Evolutionary conservation across 495 filamentous ascomycete species (phyloP), one percentile per base, ranked within the genome.

Genomic region (Penicillium roqueforti): DNA sequence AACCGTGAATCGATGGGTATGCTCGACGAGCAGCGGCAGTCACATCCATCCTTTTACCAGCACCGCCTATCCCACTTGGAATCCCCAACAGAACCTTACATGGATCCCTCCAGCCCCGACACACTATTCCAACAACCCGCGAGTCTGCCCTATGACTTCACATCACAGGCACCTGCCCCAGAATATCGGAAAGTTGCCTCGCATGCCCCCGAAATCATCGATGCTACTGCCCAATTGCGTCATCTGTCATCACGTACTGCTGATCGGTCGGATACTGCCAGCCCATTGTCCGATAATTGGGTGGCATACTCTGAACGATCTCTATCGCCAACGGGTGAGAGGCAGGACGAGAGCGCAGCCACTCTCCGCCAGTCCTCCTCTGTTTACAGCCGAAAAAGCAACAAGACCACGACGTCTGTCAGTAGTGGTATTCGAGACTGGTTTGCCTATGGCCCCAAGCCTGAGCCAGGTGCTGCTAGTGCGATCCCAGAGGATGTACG

Each of bases 281-380:
- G 68, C 60, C 73, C 75, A 45, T 60, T 68, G 9, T 82, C 84
- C 37, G 69, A 77, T 4, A 83, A 86, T 54, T 83, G 79, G 74
- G 80, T 87, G 62, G 78, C 77, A 9, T 83, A 86, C 58, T 72
- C 81, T 0, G 87, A 67, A 63, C 81, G 57, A 56, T 79, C 68
- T 51, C 75, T 73, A 60, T 78, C 74, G 7, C 80, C 78, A 31
- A 43, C 53, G 13, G 58, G 59, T 3, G 67, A 68, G 3, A 32
- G 16, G 3, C 58, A 62, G 6, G 58, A 60, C 16, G 50, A 77
- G 20, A 71, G 74, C 28, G 67, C 18, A 1, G 51, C 65, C 25
- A 67, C 55, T 45, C 60, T 68, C 57, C 77, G 69, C 53, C 77
- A 74, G 50, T 69, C 70, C 47, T 74, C 65, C 20, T 75, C 70